Evolutionary conservation across 2,329 filamentous ascomycete species (phyloP), one percentile per base, ranked within the genome.

Genomic region (Diplodia intermedia): DNA sequence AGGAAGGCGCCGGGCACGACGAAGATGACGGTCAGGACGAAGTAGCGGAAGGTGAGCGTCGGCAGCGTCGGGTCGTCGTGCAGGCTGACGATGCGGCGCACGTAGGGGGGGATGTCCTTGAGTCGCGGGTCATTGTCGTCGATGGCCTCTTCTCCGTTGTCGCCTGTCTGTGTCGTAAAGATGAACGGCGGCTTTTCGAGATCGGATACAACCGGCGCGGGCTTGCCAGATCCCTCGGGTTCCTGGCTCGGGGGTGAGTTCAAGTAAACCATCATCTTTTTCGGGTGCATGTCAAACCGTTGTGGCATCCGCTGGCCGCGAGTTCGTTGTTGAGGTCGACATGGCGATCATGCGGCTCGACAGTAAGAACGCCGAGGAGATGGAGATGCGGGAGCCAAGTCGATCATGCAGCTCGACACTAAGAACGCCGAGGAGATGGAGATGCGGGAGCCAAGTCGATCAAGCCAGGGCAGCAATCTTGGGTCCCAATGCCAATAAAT

Each of bases 21-120:
- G 71, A 88, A 88, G 20, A 88, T 69, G 66, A 86, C 74, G 5
- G 83, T 81, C 29, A 88, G 77, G 29, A 88, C 63, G 71, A 88
- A 86, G 72, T 87, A 89, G 31, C 86, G 84, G 70, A 89, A 88
- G 1, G 86, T 89, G 26, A 89, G 78, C 14, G 85, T 87, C 0
- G 85, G 84, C 33, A 86, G 77, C 3, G 78, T 82, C 0, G 86
- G 81, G 71, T 89, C 86, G 72, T 89, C 86, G 23, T 83, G 81
- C 69, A 89, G 79, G 72, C 83, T 86, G 71, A 88, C 85, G 52
- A 88, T 81, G 29, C 85, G 82, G 52, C 86, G 84, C 15, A 88
- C 86, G 69, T 86, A 82, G 63, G 80, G 77, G 4, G 86, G 86
- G 15, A 89, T 81, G 63, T 86, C 83, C 60, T 77, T 81, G 57